Evolutionary conservation across 139 green algal genomes (phyloP), one percentile per base, ranked within the genome.

Genomic region (Monoraphidium neglectum): DNA sequence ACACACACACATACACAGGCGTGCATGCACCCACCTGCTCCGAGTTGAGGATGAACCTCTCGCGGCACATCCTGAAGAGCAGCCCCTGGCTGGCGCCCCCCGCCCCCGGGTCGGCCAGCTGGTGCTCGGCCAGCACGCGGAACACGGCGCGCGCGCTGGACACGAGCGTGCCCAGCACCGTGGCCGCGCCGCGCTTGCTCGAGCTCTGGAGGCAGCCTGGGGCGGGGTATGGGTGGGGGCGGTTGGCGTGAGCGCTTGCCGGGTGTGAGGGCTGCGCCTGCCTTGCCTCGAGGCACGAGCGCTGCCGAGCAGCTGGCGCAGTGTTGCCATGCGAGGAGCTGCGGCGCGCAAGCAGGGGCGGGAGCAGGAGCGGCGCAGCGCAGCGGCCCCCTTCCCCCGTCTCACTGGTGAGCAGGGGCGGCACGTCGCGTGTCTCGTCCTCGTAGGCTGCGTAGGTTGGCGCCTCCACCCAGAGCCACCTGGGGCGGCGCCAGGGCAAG

Each of bases 11-110:
- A n/a, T n/a, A n/a, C n/a, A n/a, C n/a, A n/a, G n/a, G n/a, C n/a
- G n/a, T n/a, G n/a, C n/a, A n/a, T n/a, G n/a, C n/a, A 4, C 68
- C 15, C 68, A 76, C 71, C 21, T 77, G 70, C 78, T 98, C 92
- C 77, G 83, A 91, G 64, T 79, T 92, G 0, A 94, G 85, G 37
- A 98, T 79, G 66, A 97, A 98, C n/a, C 87, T 82, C 84, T 98
- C 92, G 1, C 92, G 84, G 78, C 91, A 97, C 72, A 87, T 70
- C 18, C 84, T 80, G 83, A 90, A 92, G 54, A 88, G 79, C 56
- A 74, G 70, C 16, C 79, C 77, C 35, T 86, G 84, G 62, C 72
- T 80, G 33, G 85, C 57, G 12, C 83, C 83, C 49, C 74, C 62
- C 23, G 71, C 66, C 51, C 70, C 59, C 4, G 70, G 38, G 66